phyloP scores from a whole-genome alignment of 2,329 filamentous ascomycete genomes.

The Apiospora marii region DNA sequence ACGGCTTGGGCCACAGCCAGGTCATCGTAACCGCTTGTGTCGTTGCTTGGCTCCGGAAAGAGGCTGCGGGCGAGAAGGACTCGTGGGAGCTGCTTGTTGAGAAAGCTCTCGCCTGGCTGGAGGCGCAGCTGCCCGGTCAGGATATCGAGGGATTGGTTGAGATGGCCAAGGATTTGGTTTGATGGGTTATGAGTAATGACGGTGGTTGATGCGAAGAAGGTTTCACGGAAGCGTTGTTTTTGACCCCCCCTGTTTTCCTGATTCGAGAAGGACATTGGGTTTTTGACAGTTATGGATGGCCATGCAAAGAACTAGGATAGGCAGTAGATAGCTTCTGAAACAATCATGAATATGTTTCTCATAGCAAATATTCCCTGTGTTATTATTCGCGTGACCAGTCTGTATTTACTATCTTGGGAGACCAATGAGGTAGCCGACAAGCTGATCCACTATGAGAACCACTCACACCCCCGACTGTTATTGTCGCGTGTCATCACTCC shows the following conservation, averaged over 20 bases:
- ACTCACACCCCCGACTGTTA: not conserved
- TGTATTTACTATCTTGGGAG: not conserved
- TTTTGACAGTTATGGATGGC: no score
- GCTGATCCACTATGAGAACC: not conserved
- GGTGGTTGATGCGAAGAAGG: no score
- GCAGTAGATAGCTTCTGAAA: no score
- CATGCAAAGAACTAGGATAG: no score
- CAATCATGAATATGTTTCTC: no score
- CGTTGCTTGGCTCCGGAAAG: slow-evolving; percentile 57
- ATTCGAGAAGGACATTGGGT: no score
- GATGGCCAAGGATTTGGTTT: not conserved
- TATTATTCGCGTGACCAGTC: not conserved
- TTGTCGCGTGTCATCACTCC: not conserved
- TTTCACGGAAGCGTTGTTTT: no score
- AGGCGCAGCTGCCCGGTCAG: not conserved
- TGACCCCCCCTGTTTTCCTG: no score
- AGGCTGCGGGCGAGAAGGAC: slow-evolving; percentile 54
- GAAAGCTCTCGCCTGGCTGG: slow-evolving; percentile 64
- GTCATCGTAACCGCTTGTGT: slow-evolving; percentile 48
- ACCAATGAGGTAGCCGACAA: not conserved
- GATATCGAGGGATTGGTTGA: not conserved
- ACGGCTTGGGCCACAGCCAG: slow-evolving; percentile 41
- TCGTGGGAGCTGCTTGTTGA: slow-evolving; percentile 71
- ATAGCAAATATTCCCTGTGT: no score
- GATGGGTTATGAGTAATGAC: not conserved